Conservation (phyloP, 495 filamentous ascomycete genomes). For the Penicillium samsonianum region DNA sequence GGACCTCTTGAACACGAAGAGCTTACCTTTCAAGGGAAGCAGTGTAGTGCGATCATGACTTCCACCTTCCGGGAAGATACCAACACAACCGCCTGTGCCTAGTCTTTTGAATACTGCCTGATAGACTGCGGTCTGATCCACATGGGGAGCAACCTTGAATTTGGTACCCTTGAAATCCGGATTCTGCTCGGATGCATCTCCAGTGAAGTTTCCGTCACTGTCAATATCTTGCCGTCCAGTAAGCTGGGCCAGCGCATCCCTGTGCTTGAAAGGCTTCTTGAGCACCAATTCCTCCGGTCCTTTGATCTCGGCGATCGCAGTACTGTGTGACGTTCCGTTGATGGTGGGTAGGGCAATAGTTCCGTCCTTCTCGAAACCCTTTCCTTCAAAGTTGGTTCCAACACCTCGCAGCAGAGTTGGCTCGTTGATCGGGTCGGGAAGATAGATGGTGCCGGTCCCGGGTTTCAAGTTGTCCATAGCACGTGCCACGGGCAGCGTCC, state of each 20-base stretch:
- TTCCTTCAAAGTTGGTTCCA: slow-evolving; percentile 80
- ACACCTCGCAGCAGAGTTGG: slow-evolving; percentile 82
- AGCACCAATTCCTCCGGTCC: slow-evolving; percentile 79
- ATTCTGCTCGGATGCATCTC: slow-evolving; percentile 45
- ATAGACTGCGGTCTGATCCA: slow-evolving; percentile 92
- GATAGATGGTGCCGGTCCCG: slow-evolving; percentile 77
- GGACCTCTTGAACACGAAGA: not conserved
- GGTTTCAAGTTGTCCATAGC: slow-evolving; percentile 86
- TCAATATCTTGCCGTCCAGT: slow-evolving; percentile 72
- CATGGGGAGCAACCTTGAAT: slow-evolving; percentile 88
- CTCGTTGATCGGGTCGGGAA: slow-evolving; percentile 84
- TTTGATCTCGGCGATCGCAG: slow-evolving; percentile 76
- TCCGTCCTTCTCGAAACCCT: slow-evolving; percentile 73
- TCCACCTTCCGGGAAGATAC: slow-evolving; percentile 97
- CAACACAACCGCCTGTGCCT: slow-evolving; percentile 81
- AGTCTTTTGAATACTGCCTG: slow-evolving; percentile 85
- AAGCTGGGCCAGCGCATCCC: slow-evolving; percentile 69
- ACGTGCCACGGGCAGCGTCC: slow-evolving; percentile 83
- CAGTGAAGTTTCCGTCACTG: slow-evolving; percentile 55
- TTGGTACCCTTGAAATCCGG: slow-evolving; percentile 69
- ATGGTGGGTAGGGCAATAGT: slow-evolving; percentile 82
- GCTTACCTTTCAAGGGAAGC: slow-evolving; percentile 80
- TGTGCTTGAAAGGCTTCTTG: slow-evolving; percentile 81
- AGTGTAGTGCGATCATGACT: slow-evolving; percentile 95
- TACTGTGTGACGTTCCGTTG: slow-evolving; percentile 73